Conservation (phyloP, 208 protist species). For the Leishmania mexicana region DNA sequence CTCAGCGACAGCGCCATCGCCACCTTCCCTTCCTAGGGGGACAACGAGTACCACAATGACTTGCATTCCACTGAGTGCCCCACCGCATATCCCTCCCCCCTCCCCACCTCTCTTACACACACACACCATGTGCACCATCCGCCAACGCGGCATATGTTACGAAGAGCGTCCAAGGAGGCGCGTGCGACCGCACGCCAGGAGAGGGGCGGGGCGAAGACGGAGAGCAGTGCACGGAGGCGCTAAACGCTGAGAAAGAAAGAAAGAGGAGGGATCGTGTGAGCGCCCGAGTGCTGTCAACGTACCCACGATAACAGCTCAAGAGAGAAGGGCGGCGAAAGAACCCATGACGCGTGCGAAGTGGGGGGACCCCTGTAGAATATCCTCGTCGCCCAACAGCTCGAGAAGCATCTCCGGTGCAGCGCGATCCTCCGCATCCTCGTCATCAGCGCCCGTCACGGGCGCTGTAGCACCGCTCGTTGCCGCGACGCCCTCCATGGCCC, state of each 20-base stretch:
- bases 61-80: neutral
- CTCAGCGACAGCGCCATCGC: neutral
- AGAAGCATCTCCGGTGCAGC: conserved; percentile 57
- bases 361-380: conserved; percentile 26
- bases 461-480: neutral
- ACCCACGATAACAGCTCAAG: neutral
- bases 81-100: no score
- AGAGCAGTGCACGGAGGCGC: neutral
- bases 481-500: conserved; percentile 18
- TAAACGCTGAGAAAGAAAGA: neutral
- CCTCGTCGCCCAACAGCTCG: conserved; percentile 66
- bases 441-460: conserved; percentile 8
- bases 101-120: no score
- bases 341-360: conserved; percentile 48
- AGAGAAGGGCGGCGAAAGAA: conserved; percentile 26
- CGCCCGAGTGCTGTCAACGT: neutral
- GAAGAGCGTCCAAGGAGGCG: neutral
- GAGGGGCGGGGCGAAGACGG: neutral
- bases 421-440: conserved; percentile 31
- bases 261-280: neutral
- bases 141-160: neutral
- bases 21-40: neutral
- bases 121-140: neutral
- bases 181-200: neutral
- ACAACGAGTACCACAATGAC: neutral